Conservation (phyloP, 176 grass and related monocot species). For the Elymus sibiricus region DNA sequence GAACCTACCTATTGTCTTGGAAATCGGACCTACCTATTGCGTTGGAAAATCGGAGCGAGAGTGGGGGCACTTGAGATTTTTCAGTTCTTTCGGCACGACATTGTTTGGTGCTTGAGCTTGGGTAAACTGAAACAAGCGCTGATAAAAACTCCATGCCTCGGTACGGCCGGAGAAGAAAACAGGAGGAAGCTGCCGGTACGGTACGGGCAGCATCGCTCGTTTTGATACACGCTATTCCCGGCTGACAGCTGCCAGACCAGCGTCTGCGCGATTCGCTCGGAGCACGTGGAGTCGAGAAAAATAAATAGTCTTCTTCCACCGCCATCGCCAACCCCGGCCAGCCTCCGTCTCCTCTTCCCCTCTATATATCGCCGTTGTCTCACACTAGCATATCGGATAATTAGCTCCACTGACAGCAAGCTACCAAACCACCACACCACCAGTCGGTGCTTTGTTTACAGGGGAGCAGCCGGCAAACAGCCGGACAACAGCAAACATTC, state of each 20-base stretch:
- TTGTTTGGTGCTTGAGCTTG: neutral
- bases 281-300: constrained; percentile 33
- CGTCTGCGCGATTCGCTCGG: neutral
- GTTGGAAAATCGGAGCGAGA: no score
- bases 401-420: neutral
- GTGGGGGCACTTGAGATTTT: no score
- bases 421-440: neutral
- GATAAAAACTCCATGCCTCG: neutral
- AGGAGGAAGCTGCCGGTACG: neutral
- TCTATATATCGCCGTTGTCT: constrained; percentile 34
- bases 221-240: constrained; percentile 39
- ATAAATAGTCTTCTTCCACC: neutral
- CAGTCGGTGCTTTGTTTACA: neutral
- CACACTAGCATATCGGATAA: constrained; percentile 16
- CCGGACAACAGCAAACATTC: neutral
- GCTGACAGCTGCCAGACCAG: constrained; percentile 19
- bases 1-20: no score
- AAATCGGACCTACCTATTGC: no score
- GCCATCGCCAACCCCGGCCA: no score
- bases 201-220: neutral
- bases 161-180: neutral
- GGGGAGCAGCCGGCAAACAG: neutral
- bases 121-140: neutral
- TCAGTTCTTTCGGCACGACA: no score
- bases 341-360: neutral